Evolutionary conservation across 352 stramenopile genomes (phyloP), one percentile per base, ranked within the genome.

Genomic region (Phytophthora cactorum): DNA sequence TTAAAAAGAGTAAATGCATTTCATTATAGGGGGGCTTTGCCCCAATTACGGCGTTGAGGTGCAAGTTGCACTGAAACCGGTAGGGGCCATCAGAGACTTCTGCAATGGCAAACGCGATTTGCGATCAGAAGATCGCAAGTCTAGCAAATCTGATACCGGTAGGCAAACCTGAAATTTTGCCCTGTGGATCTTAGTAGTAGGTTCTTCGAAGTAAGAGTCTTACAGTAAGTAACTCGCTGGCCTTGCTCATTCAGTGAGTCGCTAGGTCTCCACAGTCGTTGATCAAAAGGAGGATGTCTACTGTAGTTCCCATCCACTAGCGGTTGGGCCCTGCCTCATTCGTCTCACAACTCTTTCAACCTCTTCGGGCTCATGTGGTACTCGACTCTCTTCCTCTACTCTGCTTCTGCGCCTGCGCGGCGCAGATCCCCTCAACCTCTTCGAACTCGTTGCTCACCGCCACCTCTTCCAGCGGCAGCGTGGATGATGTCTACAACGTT

Each of bases 401-500:
- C 11, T 49, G 69, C 11, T 31, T 41, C 6, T 64, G 58, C 31
- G 59, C 68, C 52, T 63, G 52, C 8, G 52, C 52, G n/a, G 65
- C 59, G 15, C 44, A 68, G n/a, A 60, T 14, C 36, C 12, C 47
- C 22, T 32, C 45, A 27, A 70, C 17, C 17, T 22, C 17, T 22
- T 22, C 17, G 17, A 22, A 15, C 45, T 51, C 56, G 4, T 27
- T 28, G 5, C 10, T 39, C 7, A 10, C 11, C 34, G 10, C 11
- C 17, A 29, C 3, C 29, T 54, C 62, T 8, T 58, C 43, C 3
- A 66, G 52, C 3, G 55, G 49, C 27, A 66, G 49, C 38, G 63
- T 49, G 2, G n/a, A 29, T 39, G 64, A 72, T 17, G 32, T 72
- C 17, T 73, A 65, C 52, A 73, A 73, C 38, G 55, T 73, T 14